These are phyloP conservation scores for Coemansia sp. DNA, from an alignment of 192 early-diverging fungal genomes.

Conservation along the genomic window DNA sequence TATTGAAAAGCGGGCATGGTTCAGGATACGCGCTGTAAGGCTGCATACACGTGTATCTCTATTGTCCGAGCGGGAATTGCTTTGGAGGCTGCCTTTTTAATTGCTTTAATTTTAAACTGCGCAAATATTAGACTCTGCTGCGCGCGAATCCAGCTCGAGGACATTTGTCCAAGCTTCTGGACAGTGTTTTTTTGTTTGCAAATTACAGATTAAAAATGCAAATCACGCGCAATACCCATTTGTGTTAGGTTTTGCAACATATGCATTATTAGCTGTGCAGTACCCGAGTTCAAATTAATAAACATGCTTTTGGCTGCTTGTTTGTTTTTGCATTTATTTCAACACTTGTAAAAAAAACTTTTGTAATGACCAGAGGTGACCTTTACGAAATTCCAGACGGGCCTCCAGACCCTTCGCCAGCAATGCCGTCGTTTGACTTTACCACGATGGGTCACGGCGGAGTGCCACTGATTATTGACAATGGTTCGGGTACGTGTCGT, in stretches of 20 bases:
- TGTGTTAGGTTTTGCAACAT: not conserved
- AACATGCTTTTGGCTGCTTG: not conserved
- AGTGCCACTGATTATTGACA: conserved; percentile 69
- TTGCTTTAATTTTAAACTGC: not conserved
- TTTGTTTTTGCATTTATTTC: not conserved
- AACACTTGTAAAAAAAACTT: not conserved
- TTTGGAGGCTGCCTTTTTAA: not conserved
- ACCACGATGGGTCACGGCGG: conserved; percentile 42
- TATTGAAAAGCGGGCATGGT: not conserved
- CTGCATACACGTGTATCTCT: not conserved
- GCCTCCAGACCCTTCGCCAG: conserved; percentile 31
- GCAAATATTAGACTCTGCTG: no score
- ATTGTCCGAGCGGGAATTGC: not conserved
- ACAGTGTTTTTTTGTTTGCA: not conserved
- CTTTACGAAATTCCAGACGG: conserved; percentile 54
- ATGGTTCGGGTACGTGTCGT: conserved; percentile 74
- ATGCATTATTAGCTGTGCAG: not conserved
- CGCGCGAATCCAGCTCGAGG: no score
- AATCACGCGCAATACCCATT: conserved; percentile 10
- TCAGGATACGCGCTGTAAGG: not conserved
- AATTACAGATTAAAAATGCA: not conserved
- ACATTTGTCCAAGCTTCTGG: not conserved
- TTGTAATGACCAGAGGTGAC: conserved; percentile 9
- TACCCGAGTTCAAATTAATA: not conserved
- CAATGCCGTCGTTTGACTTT: conserved; percentile 58